Conservation (phyloP, 2,329 filamentous ascomycete genomes). For the Polychaeton citri region DNA sequence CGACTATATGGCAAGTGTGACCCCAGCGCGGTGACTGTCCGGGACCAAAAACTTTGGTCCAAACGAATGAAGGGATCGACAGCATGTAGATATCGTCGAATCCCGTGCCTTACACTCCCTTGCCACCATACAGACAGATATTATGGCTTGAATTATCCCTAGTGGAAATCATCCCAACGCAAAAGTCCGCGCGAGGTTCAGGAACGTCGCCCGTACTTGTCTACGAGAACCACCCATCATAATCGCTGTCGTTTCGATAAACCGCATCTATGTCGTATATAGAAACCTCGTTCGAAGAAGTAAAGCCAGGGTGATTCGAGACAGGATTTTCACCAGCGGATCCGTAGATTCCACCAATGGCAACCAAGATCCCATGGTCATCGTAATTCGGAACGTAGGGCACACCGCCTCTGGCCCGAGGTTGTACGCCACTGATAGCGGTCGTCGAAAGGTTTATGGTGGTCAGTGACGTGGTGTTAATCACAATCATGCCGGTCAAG, state of each 20-base stretch:
- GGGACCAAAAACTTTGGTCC: slow-evolving; percentile 25
- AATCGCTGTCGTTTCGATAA: slow-evolving; percentile 10
- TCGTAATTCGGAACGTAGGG: slow-evolving; percentile 25
- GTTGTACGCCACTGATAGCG: slow-evolving; percentile 13
- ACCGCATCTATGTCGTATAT: slow-evolving; percentile 1
- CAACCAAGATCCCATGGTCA: slow-evolving; percentile 24
- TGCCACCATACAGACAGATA: slow-evolving; percentile 37
- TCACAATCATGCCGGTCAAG: slow-evolving; percentile 28
- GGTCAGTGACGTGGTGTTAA: slow-evolving; percentile 23
- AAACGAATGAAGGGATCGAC: slow-evolving; percentile 33
- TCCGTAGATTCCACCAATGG: slow-evolving; percentile 22
- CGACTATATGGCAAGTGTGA: slow-evolving; percentile 29
- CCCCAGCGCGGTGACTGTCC: slow-evolving; percentile 25
- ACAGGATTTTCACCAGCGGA: neutral
- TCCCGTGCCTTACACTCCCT: slow-evolving; percentile 19
- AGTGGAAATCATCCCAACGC: slow-evolving; percentile 27
- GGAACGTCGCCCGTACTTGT: slow-evolving; percentile 29
- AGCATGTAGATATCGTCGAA: slow-evolving; percentile 35
- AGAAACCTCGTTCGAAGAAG: slow-evolving; percentile 1
- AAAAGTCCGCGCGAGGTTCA: slow-evolving; percentile 30
- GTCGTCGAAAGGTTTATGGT: slow-evolving; percentile 27
- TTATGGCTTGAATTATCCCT: slow-evolving; percentile 35
- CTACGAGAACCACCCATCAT: slow-evolving; percentile 31
- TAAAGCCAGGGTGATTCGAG: neutral
- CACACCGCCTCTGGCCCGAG: slow-evolving; percentile 25